Evolutionary conservation across 345 rosid genomes (phyloP).

Genomic region (Raphanus raphanistrum): DNA sequence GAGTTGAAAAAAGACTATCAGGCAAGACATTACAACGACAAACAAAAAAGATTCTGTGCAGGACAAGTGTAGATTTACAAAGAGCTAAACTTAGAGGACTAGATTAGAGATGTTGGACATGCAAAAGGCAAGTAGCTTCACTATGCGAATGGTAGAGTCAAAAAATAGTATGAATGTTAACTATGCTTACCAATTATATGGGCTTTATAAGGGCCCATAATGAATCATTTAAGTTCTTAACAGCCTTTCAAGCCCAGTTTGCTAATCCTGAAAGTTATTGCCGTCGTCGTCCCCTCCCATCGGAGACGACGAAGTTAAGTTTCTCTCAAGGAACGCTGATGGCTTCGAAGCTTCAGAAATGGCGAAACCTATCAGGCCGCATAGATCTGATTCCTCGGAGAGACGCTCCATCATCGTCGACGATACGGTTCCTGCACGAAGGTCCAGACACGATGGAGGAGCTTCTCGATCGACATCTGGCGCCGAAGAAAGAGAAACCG

Average conservation of each 20-base stretch:
- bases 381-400: not conserved
- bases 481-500: conserved; percentile 53
- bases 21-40: conserved; percentile 62
- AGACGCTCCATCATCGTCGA: not conserved
- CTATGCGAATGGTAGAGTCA: not conserved
- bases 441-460: conserved; percentile 91
- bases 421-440: conserved; percentile 48
- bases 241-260: conserved; percentile 3
- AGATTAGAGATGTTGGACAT: conserved; percentile 79
- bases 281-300: not conserved
- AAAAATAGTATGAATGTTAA: too few species aligned
- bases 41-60: conserved; percentile 62
- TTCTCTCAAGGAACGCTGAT: not conserved
- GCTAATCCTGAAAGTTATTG: conserved; percentile 11
- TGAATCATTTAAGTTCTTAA: not conserved
- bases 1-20: conserved; percentile 54
- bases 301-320: not conserved
- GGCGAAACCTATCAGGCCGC: conserved; percentile 39
- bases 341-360: conserved; percentile 25
- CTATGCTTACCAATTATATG: not conserved
- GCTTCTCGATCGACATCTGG: conserved; percentile 71
- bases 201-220: not conserved
- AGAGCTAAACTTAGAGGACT: conserved; percentile 40
- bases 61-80: conserved; percentile 62
- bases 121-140: conserved; percentile 77